Evolutionary conservation across 2,329 filamentous ascomycete genomes (phyloP), one percentile per base, ranked within the genome.

Genomic region (Fusarium armeniacum): DNA sequence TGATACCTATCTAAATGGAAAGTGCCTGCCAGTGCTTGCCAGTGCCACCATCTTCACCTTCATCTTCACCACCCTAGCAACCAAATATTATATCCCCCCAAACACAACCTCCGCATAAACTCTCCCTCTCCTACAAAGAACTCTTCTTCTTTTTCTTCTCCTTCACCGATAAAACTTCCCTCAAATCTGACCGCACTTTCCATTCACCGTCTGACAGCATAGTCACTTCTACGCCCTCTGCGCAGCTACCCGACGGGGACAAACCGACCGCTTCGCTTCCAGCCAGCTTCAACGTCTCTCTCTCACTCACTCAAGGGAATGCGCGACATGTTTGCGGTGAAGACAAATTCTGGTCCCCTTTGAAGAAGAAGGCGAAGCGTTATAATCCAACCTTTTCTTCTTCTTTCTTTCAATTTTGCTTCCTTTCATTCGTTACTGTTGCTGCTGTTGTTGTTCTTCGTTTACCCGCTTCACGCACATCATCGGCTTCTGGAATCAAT

Each of bases 231-330:
- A 47, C 32, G 28, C 16, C 40, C 38, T 45, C 59, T 20, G 46
- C 58, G 65, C 65, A 52, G 59, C 65, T 68, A 68, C 65, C 65
- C 65, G 65, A 32, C 55, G 40, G 58, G 13, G 36, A 38, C 65
- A 65, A 69, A 65, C 65, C 52, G 26, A 51, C n/a, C 44, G n/a
- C 49, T 51, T 51, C 49, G 33, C 13, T 51, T 28, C 33, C 33
- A 36, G 13, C 10, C 35, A 51, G 49, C 49, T 51, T 40, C 49
- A 51, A 51, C 49, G 15, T 10, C 15, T 28, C 26, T 40, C 36
- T 16, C 33, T 20, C 20, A 20, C 36, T 40, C n/a, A 26, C 24
- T 40, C 33, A 35, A 33, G 22, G 28, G 20, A 49, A 33, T 16
- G 30, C 45, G n/a, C n/a, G 12, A 33, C 33, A 26, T 50, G 47